Evolutionary conservation across 108 stramenopile genomes (phyloP).

Genomic region (Nitzschia inconspicua): DNA sequence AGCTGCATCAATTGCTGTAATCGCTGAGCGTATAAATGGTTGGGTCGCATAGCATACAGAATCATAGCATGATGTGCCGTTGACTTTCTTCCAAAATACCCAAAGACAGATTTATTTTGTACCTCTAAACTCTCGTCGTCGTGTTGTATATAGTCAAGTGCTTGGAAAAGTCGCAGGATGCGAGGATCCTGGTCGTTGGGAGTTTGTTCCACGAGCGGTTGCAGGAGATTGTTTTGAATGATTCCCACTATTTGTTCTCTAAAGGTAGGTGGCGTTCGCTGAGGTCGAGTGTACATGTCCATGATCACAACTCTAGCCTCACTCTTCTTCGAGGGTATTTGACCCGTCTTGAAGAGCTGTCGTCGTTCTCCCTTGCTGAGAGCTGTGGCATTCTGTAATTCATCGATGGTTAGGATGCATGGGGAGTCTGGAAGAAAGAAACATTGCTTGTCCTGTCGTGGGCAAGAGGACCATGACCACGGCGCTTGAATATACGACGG

Average conservation of each 20-base stretch:
- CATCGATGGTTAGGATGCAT: constrained; percentile 27
- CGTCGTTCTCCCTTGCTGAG: constrained; percentile 13
- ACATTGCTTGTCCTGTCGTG: constrained; percentile 39
- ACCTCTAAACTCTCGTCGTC: background rate
- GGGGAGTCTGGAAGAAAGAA: constrained; percentile 37
- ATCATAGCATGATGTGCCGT: constrained; percentile 25
- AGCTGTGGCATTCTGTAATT: constrained; percentile 25
- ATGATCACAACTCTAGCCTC: constrained; percentile 19
- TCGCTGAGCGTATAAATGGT: background rate
- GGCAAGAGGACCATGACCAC: constrained; percentile 29
- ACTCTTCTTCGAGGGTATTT: background rate
- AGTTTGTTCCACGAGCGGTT: background rate
- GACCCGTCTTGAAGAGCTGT: constrained; percentile 20
- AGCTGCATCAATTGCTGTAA: constrained; percentile 16
- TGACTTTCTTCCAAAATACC: constrained; percentile 15
- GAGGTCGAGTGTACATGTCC: constrained; percentile 14
- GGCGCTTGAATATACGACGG: constrained; percentile 16
- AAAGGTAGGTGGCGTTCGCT: constrained; percentile 13
- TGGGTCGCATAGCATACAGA: constrained; percentile 38
- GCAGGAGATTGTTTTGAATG: background rate
- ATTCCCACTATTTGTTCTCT: background rate
- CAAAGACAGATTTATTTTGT: background rate
- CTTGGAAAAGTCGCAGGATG: background rate
- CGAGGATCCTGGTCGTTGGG: constrained; percentile 1
- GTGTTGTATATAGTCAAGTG: constrained; percentile 3